Evolutionary conservation across 192 early-diverging fungal species (phyloP).

Genomic region (Entrophospora sp.): DNA sequence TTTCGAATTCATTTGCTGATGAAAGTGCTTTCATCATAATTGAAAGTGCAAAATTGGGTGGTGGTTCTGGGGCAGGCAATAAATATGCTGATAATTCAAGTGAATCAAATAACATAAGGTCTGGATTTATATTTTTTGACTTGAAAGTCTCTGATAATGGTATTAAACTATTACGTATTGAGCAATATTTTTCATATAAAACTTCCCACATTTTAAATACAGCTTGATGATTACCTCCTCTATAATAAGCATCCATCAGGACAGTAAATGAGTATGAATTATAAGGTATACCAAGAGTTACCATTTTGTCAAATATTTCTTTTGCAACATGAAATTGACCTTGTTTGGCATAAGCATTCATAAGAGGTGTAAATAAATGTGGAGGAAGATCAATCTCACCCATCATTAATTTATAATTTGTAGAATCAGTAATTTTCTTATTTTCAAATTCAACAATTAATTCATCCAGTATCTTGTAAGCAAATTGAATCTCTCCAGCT

Average conservation of each 20-base stretch:
- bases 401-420: background rate
- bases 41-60: slow-evolving; percentile 33
- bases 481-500: slow-evolving; percentile 22
- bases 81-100: slow-evolving; percentile 20
- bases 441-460: too few species aligned
- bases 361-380: slow-evolving; percentile 37
- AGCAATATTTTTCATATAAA: slow-evolving; percentile 15
- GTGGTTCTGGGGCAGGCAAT: slow-evolving; percentile 1
- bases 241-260: slow-evolving; percentile 38
- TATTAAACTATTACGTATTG: background rate
- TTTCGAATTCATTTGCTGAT: slow-evolving; percentile 21
- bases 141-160: background rate
- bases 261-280: slow-evolving; percentile 32
- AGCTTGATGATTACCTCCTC: slow-evolving; percentile 30
- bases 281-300: slow-evolving; percentile 23
- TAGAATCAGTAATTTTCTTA: background rate
- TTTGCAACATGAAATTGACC: slow-evolving; percentile 23
- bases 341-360: slow-evolving; percentile 31
- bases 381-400: slow-evolving; percentile 13
- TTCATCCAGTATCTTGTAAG: slow-evolving; percentile 1
- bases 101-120: slow-evolving; percentile 1
- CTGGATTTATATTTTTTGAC: too few species aligned
- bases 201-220: slow-evolving; percentile 40
- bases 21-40: slow-evolving; percentile 36
- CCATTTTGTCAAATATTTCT: slow-evolving; percentile 34